Percentiles rank a stretch among this genome's conserved stretches.
phyloP scores from a whole-genome alignment of 176 grass and related monocot species.

The Sorghum bicolor region DNA sequence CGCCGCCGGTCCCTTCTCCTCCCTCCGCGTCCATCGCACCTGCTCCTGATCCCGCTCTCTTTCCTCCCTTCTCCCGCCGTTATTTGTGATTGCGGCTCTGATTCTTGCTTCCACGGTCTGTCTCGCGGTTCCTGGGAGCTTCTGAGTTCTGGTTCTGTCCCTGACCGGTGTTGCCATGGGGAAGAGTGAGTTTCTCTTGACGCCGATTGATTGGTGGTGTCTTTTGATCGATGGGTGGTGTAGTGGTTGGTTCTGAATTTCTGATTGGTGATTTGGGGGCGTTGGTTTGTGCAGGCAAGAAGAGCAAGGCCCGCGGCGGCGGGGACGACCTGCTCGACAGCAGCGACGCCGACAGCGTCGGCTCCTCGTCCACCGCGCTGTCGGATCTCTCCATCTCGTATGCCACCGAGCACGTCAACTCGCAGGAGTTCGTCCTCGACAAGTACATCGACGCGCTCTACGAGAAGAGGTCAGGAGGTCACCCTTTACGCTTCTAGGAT shows the following conservation, averaged over 20 bases:
- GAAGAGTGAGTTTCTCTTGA: constrained; percentile 33
- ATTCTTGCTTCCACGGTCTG: neutral
- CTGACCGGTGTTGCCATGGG: constrained; percentile 34
- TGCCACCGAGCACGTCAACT: constrained; percentile 62
- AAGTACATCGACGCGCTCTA: constrained; percentile 84
- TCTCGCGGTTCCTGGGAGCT: neutral
- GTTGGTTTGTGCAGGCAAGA: constrained; percentile 36
- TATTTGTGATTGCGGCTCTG: neutral
- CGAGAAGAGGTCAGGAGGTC: constrained; percentile 70
- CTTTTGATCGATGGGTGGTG: neutral
- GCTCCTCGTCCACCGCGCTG: constrained; percentile 43
- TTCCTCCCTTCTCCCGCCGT: neutral
- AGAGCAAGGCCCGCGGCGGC: constrained; percentile 36
- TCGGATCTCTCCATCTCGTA: constrained; percentile 61
- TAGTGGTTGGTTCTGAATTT: neutral
- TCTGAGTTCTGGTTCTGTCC: constrained; percentile 8
- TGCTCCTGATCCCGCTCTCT: constrained; percentile 35
- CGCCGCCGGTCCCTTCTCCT: neutral
- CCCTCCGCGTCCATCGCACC: constrained; percentile 34
- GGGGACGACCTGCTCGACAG: constrained; percentile 74
- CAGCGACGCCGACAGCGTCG: constrained; percentile 89
- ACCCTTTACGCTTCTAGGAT: neutral
- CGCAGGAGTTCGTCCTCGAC: constrained; percentile 79
- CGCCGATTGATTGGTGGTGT: neutral
- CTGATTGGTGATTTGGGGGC: neutral